These are phyloP conservation scores for Sesbania bispinosa DNA, from an alignment of 306 rosid genomes.

Conservation along the genomic window DNA sequence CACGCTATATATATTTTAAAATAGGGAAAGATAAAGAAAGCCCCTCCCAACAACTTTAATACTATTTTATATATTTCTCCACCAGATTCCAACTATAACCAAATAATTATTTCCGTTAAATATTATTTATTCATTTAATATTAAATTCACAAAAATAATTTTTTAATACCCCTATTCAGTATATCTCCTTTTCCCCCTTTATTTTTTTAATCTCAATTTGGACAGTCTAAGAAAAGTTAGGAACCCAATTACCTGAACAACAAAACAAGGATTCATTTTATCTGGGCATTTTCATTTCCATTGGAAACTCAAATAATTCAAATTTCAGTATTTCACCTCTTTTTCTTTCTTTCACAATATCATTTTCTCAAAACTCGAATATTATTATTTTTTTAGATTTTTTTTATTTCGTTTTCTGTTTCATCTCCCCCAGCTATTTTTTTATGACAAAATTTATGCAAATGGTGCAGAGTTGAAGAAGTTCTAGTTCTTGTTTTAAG, in stretches of 20 bases:
- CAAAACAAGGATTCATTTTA: slow-evolving; percentile 53
- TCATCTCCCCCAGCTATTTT: slow-evolving; percentile 23
- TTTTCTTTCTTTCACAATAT: slow-evolving; percentile 15
- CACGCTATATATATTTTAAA: slow-evolving; percentile 33
- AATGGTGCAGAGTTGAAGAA: slow-evolving; percentile 24
- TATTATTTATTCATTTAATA: slow-evolving; percentile 37
- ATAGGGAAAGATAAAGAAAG: slow-evolving; percentile 37
- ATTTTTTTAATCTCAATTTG: slow-evolving; percentile 63
- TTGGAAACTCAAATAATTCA: slow-evolving; percentile 41
- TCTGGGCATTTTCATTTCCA: slow-evolving; percentile 52
- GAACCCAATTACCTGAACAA: slow-evolving; percentile 65
- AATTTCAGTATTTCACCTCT: slow-evolving; percentile 34
- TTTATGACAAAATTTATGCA: slow-evolving; percentile 10
- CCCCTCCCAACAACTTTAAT: slow-evolving; percentile 63
- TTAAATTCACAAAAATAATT: slow-evolving; percentile 32
- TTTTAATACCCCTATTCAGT: slow-evolving; percentile 39
- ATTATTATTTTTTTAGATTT: slow-evolving; percentile 21
- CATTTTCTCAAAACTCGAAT: slow-evolving; percentile 25
- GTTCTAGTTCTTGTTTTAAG: slow-evolving; percentile 31
- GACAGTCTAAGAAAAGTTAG: slow-evolving; percentile 65
- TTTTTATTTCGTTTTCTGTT: slow-evolving; percentile 13
- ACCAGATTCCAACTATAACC: slow-evolving; percentile 80
- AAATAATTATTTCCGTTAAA: slow-evolving; percentile 39
- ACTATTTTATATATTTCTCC: slow-evolving; percentile 43
- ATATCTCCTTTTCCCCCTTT: slow-evolving; percentile 33